Percentiles rank a stretch among this genome's conserved stretches.
Evolutionary conservation across 2,329 filamentous ascomycete species (phyloP).

Genomic region (Ilyonectria robusta): DNA sequence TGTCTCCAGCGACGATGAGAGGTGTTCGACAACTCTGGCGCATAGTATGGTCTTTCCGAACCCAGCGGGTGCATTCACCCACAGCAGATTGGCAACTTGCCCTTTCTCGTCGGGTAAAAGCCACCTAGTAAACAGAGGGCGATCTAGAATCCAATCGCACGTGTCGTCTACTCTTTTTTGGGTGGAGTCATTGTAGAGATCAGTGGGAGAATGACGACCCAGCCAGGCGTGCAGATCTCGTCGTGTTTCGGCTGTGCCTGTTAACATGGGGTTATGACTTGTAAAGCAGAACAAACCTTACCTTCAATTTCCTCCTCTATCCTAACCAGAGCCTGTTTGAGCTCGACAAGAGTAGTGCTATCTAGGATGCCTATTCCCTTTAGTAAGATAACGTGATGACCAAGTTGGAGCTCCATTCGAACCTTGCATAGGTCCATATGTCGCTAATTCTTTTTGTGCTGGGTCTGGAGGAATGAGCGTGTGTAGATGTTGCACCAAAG

Average conservation of each 20-base stretch:
- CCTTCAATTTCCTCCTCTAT: slow-evolving; percentile 6
- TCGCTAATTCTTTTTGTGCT: not conserved
- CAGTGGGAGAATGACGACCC: not conserved
- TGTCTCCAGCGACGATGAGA: not conserved
- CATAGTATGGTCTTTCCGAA: slow-evolving; percentile 54
- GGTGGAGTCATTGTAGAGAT: not conserved
- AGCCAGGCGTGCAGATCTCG: slow-evolving; percentile 12
- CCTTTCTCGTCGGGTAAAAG: not conserved
- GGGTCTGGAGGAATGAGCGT: not conserved
- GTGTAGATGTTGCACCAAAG: slow-evolving; percentile 9
- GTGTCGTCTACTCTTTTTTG: not conserved
- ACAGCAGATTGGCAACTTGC: not conserved
- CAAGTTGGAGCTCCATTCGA: not conserved
- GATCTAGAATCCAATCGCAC: slow-evolving; percentile 11
- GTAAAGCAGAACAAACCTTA: not conserved
- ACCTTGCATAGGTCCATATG: not conserved
- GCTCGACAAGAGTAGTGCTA: not conserved
- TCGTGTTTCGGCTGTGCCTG: slow-evolving; percentile 2
- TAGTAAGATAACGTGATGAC: not conserved
- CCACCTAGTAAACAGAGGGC: not conserved
- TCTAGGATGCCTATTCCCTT: not conserved
- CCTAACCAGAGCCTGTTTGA: not conserved
- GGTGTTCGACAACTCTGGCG: slow-evolving; percentile 46
- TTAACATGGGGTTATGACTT: not conserved
- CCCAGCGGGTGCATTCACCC: slow-evolving; percentile 33